These are phyloP conservation scores for Chlorella sp. DNA, from an alignment of 139 green algal species.

Conservation along the genomic window DNA sequence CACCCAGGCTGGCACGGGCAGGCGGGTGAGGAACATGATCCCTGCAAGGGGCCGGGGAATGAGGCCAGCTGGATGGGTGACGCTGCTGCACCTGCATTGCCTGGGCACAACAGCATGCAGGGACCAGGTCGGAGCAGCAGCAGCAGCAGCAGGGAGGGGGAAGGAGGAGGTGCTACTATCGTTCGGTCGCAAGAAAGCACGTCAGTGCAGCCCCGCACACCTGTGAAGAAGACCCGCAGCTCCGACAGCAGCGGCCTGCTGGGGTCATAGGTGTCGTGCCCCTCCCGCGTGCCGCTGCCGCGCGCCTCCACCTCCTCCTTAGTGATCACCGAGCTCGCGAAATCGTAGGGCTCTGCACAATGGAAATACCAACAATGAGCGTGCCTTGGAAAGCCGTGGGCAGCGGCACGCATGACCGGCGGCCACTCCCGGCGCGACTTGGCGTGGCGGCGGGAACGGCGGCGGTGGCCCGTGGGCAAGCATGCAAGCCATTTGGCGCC, in stretches of 20 bases:
- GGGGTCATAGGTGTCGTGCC: constrained; percentile 46
- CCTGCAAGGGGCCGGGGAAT: neutral
- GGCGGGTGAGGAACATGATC: constrained; percentile 67
- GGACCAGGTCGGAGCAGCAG: no score
- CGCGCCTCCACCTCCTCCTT: constrained; percentile 56
- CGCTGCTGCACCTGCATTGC: no score
- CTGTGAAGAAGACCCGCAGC: constrained; percentile 62
- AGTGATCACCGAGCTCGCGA: constrained; percentile 30
- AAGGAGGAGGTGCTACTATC: no score
- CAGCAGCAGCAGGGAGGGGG: no score
- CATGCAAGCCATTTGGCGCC: no score
- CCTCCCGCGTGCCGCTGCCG: constrained; percentile 48
- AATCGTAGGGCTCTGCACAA: neutral
- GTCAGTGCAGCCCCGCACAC: neutral
- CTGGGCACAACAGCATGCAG: no score
- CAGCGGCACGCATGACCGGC: neutral
- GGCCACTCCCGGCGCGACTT: neutral
- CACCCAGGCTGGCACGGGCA: constrained; percentile 49
- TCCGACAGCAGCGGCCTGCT: constrained; percentile 29
- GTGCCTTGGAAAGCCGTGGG: no score
- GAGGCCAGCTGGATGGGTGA: no score
- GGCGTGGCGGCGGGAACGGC: neutral
- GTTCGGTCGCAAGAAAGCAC: no score
- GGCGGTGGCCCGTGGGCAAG: no score
- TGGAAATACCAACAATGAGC: no score